Percentiles rank a stretch among this genome's conserved stretches.
Conservation (phyloP, 108 stramenopile genomes). For the Nitzschia sp. region DNA sequence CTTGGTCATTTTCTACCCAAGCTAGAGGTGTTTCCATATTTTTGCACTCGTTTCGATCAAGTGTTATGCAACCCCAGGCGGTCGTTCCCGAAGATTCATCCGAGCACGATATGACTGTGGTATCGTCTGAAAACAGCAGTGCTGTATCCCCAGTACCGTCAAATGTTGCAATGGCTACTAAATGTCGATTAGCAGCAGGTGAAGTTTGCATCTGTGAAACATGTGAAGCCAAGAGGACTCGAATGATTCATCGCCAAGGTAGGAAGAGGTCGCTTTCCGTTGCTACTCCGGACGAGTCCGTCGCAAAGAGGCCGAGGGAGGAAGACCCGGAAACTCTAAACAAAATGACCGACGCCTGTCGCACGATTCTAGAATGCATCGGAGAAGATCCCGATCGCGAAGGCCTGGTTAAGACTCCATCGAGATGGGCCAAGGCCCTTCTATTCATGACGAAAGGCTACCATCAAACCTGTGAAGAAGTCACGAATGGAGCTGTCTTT, state of each 20-base stretch:
- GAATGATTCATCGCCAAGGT: constrained; percentile 33
- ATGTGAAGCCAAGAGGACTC: constrained; percentile 46
- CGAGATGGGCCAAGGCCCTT: constrained; percentile 95
- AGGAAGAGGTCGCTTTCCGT: constrained; percentile 18
- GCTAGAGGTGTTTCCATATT: too few species aligned
- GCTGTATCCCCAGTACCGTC: constrained; percentile 33
- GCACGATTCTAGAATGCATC: constrained; percentile 93
- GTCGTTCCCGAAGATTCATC: neutral
- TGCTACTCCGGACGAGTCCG: neutral
- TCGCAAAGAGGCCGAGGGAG: constrained; percentile 11
- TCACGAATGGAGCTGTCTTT: constrained; percentile 94
- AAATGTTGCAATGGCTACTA: constrained; percentile 18
- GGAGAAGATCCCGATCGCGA: constrained; percentile 96
- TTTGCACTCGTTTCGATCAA: too few species aligned
- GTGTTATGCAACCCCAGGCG: neutral
- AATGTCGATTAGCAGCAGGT: constrained; percentile 23
- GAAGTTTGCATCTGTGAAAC: constrained; percentile 49
- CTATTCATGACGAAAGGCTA: constrained; percentile 94
- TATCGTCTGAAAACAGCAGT: constrained; percentile 15
- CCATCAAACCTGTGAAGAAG: constrained; percentile 60
- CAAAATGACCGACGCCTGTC: constrained; percentile 85
- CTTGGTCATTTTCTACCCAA: too few species aligned
- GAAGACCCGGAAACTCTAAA: constrained; percentile 38
- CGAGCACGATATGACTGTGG: constrained; percentile 21
- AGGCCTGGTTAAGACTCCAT: constrained; percentile 91